These are phyloP conservation scores for Butyriboletus appendiculatus DNA, from an alignment of 1,284 basidiomycete genomes.

Conservation along the genomic window DNA sequence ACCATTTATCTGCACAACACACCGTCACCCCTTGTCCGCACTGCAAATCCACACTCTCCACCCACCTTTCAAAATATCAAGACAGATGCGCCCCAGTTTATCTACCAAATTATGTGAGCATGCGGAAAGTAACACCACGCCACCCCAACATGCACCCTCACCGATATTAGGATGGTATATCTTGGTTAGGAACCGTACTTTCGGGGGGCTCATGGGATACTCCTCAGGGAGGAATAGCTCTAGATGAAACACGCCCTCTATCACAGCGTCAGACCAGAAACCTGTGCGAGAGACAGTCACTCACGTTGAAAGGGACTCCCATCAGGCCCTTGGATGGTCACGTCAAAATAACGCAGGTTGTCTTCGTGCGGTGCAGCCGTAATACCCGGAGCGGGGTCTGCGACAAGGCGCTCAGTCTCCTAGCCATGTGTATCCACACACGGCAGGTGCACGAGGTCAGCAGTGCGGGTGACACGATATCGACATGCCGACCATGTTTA, in stretches of 20 bases:
- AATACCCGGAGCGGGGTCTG: slow-evolving; percentile 96
- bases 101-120: slow-evolving; percentile 52
- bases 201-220: slow-evolving; percentile 99
- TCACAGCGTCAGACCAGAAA: slow-evolving; percentile 2
- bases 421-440: slow-evolving; percentile 35
- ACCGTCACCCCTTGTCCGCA: not conserved
- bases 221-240: slow-evolving; percentile 98
- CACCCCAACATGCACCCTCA: slow-evolving; percentile 39
- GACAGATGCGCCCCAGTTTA: slow-evolving; percentile 96
- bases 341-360: slow-evolving; percentile 98
- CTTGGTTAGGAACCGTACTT: slow-evolving; percentile 98
- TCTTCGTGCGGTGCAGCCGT: slow-evolving; percentile 94
- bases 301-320: slow-evolving; percentile 93
- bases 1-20: slow-evolving; percentile 87
- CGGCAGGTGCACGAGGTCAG: slow-evolving; percentile 18
- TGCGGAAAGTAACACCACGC: slow-evolving; percentile 18
- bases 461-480: slow-evolving; percentile 18
- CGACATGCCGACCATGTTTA: slow-evolving; percentile 24
- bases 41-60: not conserved
- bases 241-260: slow-evolving; percentile 91
- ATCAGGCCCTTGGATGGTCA: slow-evolving; percentile 92
- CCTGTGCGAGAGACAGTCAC: slow-evolving; percentile 31
- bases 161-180: slow-evolving; percentile 99
- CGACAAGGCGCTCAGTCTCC: slow-evolving; percentile 97
- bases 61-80: slow-evolving; percentile 95